A percentile compares a stretch with the other conserved stretches of the same genome.
These are phyloP conservation scores for Aureobasidium leucospermi DNA, from an alignment of 2,329 filamentous ascomycete species.

Conservation along the genomic window DNA sequence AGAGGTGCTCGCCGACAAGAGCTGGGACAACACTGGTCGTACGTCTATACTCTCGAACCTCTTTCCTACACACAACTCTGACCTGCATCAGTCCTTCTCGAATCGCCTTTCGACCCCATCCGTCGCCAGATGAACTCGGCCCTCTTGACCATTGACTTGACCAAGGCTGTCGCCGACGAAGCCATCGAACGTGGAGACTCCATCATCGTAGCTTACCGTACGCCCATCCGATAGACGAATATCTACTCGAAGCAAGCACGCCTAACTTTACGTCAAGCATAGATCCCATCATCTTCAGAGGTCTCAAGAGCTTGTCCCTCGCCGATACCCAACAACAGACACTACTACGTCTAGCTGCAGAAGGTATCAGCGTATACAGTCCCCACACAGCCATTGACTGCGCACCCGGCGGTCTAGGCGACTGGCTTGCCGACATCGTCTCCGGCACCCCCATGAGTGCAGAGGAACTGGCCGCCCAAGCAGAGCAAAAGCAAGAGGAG, in stretches of 20 bases:
- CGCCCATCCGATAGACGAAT: constrained; percentile 21
- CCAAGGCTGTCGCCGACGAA: constrained; percentile 79
- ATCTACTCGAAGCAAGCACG: not conserved
- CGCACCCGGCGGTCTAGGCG: constrained; percentile 74
- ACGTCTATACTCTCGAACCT: constrained; percentile 20
- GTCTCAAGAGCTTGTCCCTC: constrained; percentile 80
- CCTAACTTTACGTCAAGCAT: constrained; percentile 26
- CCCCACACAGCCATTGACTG: constrained; percentile 94
- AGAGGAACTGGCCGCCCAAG: constrained; percentile 16
- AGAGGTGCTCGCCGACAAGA: constrained; percentile 76
- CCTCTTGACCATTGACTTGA: constrained; percentile 85
- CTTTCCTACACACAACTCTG: constrained; percentile 6
- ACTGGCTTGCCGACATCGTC: constrained; percentile 88
- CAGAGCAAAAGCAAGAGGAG: constrained; percentile 8
- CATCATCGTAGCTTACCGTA: constrained; percentile 85
- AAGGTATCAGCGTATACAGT: constrained; percentile 90
- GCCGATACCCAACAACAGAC: constrained; percentile 80
- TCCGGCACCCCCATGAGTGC: constrained; percentile 44
- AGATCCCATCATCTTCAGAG: constrained; percentile 96
- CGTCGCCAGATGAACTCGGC: constrained; percentile 57
- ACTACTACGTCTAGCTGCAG: constrained; percentile 71
- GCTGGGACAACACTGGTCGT: constrained; percentile 93
- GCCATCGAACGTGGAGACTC: constrained; percentile 70
- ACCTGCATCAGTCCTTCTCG: constrained; percentile 52
- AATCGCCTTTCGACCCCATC: constrained; percentile 56